Conservation (phyloP, 2,329 filamentous ascomycete genomes). For the Alternaria arborescens region DNA sequence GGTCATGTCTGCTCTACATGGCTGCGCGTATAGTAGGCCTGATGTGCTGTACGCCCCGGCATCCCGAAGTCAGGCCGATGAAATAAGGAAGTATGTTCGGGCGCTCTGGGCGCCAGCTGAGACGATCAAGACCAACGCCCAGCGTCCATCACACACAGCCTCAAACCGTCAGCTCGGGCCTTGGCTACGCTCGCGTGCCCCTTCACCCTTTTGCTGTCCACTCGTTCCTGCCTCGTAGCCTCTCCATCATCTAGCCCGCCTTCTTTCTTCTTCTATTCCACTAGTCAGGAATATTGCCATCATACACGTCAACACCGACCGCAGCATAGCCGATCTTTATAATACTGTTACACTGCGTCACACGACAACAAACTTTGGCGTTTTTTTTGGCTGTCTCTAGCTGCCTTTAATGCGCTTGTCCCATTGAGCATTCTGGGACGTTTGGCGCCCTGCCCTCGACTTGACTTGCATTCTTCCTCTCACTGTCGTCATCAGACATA, state of each 20-base stretch:
- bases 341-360: neutral
- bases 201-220: conserved; percentile 3
- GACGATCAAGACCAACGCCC: conserved; percentile 16
- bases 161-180: conserved; percentile 25
- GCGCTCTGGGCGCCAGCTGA: conserved; percentile 25
- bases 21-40: neutral
- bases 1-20: neutral
- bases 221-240: neutral
- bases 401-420: conserved; percentile 18
- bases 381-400: conserved; percentile 13
- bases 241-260: neutral
- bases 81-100: neutral
- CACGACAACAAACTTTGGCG: conserved; percentile 3
- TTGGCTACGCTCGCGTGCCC: conserved; percentile 28
- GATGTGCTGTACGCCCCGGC: neutral
- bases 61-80: conserved; percentile 1
- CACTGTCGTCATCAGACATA: conserved; percentile 5
- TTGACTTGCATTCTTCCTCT: conserved; percentile 3
- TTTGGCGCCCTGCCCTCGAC: conserved; percentile 4
- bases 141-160: conserved; percentile 24
- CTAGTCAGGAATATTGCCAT: neutral
- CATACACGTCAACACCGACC: conserved; percentile 11
- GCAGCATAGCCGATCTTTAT: neutral
- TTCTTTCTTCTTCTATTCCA: neutral
- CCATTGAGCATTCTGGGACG: conserved; percentile 17